Conservation (phyloP, 345 rosid species). For the Populus deltoides region DNA sequence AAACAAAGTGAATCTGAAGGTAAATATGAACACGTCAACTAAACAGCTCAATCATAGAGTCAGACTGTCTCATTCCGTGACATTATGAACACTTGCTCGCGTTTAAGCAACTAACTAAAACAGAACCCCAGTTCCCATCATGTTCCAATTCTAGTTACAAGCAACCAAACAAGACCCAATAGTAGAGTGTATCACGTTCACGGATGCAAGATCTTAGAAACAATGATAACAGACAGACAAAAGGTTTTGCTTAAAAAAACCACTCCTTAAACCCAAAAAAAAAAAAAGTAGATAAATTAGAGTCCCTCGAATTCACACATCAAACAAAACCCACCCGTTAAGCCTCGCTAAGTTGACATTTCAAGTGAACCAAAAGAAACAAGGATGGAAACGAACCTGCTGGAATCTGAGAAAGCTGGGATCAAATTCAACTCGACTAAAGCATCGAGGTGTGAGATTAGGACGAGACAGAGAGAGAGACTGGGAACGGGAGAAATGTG, state of each 20-base stretch:
- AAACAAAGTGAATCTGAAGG: background rate
- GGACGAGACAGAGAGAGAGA: constrained; percentile 1
- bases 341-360: background rate
- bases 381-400: constrained; percentile 22
- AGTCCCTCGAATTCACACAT: too few relatives aligned
- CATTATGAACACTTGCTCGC: background rate
- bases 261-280: constrained; percentile 9
- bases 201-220: constrained; percentile 18
- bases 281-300: background rate
- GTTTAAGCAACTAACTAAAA: constrained; percentile 8
- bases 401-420: constrained; percentile 9
- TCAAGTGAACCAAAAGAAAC: background rate
- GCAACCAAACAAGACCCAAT: constrained; percentile 16
- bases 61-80: background rate
- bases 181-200: constrained; percentile 17
- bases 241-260: background rate
- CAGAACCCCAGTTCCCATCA: background rate
- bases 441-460: constrained; percentile 14
- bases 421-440: constrained; percentile 23
- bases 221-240: constrained; percentile 8
- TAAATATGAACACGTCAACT: background rate
- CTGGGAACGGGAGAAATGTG: background rate
- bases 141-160: constrained; percentile 4
- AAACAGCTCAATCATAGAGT: background rate
- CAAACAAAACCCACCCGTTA: background rate